These are phyloP conservation scores for Metarhizium humberi DNA, from an alignment of 2,329 filamentous ascomycete genomes.

Conservation along the genomic window DNA sequence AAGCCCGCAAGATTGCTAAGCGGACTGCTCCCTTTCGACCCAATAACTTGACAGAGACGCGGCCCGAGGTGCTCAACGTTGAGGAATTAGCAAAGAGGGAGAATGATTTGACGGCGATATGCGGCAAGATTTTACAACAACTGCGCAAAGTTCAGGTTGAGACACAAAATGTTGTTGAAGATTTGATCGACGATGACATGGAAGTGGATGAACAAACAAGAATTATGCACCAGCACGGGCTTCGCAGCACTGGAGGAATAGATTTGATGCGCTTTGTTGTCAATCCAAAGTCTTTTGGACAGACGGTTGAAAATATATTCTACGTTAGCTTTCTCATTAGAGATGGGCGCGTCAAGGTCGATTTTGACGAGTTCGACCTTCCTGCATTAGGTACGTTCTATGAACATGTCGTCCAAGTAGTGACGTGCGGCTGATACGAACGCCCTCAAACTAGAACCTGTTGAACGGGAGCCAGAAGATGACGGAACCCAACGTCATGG, in stretches of 20 bases:
- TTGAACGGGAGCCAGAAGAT: constrained; percentile 33
- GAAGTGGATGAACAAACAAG: constrained; percentile 34
- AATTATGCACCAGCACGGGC: constrained; percentile 55
- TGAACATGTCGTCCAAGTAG: background rate
- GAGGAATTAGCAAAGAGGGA: constrained; percentile 70
- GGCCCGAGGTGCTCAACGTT: constrained; percentile 68
- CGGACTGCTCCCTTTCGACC: constrained; percentile 62
- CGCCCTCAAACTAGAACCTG: constrained; percentile 19
- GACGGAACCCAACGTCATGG: constrained; percentile 39
- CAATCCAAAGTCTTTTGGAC: constrained; percentile 83
- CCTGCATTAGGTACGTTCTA: constrained; percentile 69
- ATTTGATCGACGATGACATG: constrained; percentile 35
- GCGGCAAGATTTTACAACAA: constrained; percentile 60
- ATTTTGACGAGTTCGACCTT: constrained; percentile 60
- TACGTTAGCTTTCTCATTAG: constrained; percentile 91
- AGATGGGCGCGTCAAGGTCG: constrained; percentile 71
- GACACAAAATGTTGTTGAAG: constrained; percentile 35
- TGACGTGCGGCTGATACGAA: background rate
- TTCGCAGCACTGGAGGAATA: constrained; percentile 62
- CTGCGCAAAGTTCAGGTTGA: constrained; percentile 41
- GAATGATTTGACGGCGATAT: constrained; percentile 70
- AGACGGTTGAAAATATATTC: constrained; percentile 95
- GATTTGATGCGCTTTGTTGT: constrained; percentile 80
- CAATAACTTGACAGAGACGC: constrained; percentile 58
- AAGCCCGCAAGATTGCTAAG: constrained; percentile 59